Evolutionary conservation across 208 protist species (phyloP).

Genomic region (Trichomonas vaginalis): DNA sequence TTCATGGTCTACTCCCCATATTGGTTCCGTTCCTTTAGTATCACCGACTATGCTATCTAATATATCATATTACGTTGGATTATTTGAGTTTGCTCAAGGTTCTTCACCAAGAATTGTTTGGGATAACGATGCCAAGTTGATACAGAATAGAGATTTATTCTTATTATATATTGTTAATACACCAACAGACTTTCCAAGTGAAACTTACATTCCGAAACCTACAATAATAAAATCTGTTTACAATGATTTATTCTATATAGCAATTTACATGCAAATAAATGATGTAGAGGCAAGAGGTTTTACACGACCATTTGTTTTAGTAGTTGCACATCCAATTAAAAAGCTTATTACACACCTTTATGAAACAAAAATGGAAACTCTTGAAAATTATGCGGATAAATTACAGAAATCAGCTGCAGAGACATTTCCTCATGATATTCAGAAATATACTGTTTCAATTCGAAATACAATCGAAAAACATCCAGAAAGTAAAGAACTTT

Average conservation of each 20-base stretch:
- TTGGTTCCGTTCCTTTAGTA: too few relatives aligned
- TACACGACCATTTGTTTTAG: neutral
- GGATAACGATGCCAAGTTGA: neutral
- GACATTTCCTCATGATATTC: neutral
- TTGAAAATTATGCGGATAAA: neutral
- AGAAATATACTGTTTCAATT: neutral
- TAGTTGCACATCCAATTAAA: neutral
- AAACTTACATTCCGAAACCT: neutral
- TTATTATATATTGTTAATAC: neutral
- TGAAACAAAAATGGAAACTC: too few relatives aligned
- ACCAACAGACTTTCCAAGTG: neutral
- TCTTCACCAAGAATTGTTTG: neutral
- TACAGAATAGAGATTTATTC: neutral
- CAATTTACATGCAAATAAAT: neutral
- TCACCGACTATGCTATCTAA: too few relatives aligned
- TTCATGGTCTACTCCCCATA: too few relatives aligned
- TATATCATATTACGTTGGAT: neutral
- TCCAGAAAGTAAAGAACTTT: neutral
- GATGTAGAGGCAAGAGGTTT: neutral
- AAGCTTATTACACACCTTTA: neutral
- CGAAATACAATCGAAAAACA: neutral
- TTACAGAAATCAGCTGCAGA: neutral
- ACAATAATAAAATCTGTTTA: neutral
- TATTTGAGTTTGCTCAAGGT: constrained; percentile 15
- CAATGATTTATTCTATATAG: neutral